A percentile compares a stretch with the other conserved stretches of the same genome.
These are phyloP conservation scores for Nitzschia sp. DNA, from an alignment of 108 stramenopile species.

Conservation along the genomic window DNA sequence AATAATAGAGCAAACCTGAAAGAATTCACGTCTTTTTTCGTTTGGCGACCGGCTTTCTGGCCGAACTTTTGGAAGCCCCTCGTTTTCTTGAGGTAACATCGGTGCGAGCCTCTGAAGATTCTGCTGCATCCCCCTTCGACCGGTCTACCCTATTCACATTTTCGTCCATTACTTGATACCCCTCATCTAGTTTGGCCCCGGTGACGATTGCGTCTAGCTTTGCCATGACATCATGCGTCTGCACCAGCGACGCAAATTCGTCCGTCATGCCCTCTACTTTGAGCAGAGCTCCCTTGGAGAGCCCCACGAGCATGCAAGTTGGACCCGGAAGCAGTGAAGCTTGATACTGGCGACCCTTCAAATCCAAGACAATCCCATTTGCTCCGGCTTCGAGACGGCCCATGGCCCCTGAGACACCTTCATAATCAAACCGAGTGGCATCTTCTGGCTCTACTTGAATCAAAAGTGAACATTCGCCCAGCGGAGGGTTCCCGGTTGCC, in stretches of 20 bases:
- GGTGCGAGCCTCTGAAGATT: background rate
- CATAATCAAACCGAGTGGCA: constrained; percentile 61
- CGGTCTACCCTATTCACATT: constrained; percentile 37
- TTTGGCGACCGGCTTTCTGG: constrained; percentile 1
- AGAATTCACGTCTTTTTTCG: constrained; percentile 5
- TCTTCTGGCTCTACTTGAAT: constrained; percentile 68
- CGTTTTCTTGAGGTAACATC: background rate
- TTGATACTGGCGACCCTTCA: constrained; percentile 78
- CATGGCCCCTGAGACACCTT: constrained; percentile 75
- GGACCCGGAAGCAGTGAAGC: constrained; percentile 76
- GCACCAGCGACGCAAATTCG: constrained; percentile 69
- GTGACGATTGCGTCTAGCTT: constrained; percentile 64
- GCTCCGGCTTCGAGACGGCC: constrained; percentile 70
- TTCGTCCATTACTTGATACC: constrained; percentile 49
- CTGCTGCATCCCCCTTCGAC: constrained; percentile 4
- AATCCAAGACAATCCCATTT: constrained; percentile 61
- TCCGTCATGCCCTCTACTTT: constrained; percentile 76
- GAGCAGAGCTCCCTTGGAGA: constrained; percentile 24
- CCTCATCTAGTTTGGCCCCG: constrained; percentile 56
- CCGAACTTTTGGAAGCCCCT: background rate
- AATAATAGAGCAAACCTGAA: no score
- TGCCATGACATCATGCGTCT: constrained; percentile 65
- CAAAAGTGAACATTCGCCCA: constrained; percentile 61
- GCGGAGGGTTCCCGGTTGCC: background rate
- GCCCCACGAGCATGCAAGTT: constrained; percentile 65